Base-by-base conservation (phyloP, 129 eudicot genomes). In the Centaurea solstitialis region DNA sequence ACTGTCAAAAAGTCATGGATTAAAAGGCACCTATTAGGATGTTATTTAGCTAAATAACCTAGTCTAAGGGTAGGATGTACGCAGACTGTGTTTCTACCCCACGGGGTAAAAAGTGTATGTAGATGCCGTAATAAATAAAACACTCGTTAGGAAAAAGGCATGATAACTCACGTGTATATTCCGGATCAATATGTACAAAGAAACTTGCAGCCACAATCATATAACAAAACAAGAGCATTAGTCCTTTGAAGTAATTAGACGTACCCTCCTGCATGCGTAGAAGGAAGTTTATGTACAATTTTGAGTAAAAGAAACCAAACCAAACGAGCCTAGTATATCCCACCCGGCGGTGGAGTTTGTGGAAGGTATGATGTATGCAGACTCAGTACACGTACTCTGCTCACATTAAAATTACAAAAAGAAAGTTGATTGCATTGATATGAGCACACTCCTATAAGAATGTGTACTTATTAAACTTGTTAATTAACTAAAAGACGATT, bases 121-220 rank as follows among this genome's bases (percentile, higher is more conserved):
- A 17, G 3, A 57, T 5, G 18, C n/a, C 9, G 22, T 57, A 21
- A 17, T 57, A 57, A 57, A 57, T 20, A 57, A 57, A 17, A 57
- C 65, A 17, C n/a, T n/a, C 0, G 22, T 7, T 57, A 57, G 23
- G 22, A 65, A 79, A 71, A 72, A 33, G 70, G 72, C 33, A 18
- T 65, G 64, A 71, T 5, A 79, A 87, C 90, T 87, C 61, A 89
- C 93, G 76, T 24, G 74, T 80, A 72, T 85, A 79, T 75, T 69
- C 71, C 8, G 88, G 87, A 74, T 93, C 96, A 23, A 75, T 70
- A 76, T 93, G 98, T 72, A 93, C 92, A 75, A 85, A 93, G 82
- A 93, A 93, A 78, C 96, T 93, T 40, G 98, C 92, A 66, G 96
- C 96, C 22, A 93, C 98, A 18, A 93, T 93, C 62, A 89, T 80